Percentiles rank a stretch among this genome's conserved stretches.
These are phyloP conservation scores for Mortierella antarctica DNA, from an alignment of 192 early-diverging fungal species.

Conservation along the genomic window DNA sequence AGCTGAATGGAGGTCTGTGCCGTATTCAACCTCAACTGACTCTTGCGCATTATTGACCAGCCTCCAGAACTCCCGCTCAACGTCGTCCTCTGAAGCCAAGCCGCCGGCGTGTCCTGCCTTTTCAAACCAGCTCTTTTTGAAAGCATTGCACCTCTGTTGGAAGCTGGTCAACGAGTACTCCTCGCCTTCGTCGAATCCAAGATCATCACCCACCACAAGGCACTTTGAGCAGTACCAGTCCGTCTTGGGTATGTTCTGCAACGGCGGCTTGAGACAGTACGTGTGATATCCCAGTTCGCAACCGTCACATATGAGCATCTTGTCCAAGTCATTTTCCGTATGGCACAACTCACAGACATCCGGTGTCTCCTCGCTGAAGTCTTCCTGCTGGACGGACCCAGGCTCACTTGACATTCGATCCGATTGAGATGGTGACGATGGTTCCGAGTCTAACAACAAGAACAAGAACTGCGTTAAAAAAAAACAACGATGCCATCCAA, in stretches of 20 bases:
- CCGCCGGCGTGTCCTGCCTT: conserved; percentile 36
- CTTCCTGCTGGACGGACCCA: conserved; percentile 54
- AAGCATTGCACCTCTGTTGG: conserved; percentile 79
- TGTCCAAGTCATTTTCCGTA: conserved; percentile 57
- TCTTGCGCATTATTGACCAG: conserved; percentile 88
- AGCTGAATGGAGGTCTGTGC: conserved; percentile 92
- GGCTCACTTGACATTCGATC: conserved; percentile 46
- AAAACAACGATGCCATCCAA: neutral
- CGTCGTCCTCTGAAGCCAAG: conserved; percentile 77
- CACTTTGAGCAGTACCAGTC: conserved; percentile 95
- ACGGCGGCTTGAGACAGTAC: conserved; percentile 78
- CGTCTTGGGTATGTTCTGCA: conserved; percentile 57
- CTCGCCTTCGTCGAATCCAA: conserved; percentile 91
- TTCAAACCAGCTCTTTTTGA: conserved; percentile 73
- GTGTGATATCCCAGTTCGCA: conserved; percentile 89
- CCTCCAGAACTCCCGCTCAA: conserved; percentile 95
- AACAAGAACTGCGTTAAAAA: neutral
- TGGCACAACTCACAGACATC: conserved; percentile 62
- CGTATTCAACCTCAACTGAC: conserved; percentile 94
- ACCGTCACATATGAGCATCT: conserved; percentile 87
- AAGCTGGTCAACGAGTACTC: conserved; percentile 84
- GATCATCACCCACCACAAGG: conserved; percentile 84
- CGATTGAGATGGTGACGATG: conserved; percentile 41
- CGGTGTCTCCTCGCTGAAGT: conserved; percentile 63
- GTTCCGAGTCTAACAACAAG: conserved; percentile 17